These are phyloP conservation scores for Penicillium verhagenii DNA, from an alignment of 495 filamentous ascomycete species.

Conservation along the genomic window DNA sequence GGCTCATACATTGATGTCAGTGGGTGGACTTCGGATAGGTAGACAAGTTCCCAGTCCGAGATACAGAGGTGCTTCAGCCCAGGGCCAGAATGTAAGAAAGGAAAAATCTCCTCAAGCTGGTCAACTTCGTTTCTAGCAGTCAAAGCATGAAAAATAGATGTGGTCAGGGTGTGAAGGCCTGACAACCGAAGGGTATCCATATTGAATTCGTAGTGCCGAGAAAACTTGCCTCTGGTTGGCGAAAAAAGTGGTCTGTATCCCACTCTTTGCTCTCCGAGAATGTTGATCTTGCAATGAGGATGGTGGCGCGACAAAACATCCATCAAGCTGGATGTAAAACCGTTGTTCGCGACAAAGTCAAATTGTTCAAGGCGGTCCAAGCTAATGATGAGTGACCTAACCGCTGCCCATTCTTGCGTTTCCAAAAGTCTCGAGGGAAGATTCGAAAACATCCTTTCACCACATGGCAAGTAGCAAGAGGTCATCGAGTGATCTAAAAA, in stretches of 20 bases:
- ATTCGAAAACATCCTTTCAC: not conserved
- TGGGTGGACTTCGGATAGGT: not conserved
- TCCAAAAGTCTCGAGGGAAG: not conserved
- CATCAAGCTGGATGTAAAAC: not conserved
- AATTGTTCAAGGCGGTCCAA: not conserved
- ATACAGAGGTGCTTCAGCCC: not conserved
- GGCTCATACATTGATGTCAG: not conserved
- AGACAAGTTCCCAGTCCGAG: not conserved
- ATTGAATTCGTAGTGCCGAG: not conserved
- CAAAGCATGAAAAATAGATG: not conserved
- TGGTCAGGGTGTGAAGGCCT: not conserved
- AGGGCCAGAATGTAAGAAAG: not conserved
- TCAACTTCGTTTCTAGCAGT: not conserved
- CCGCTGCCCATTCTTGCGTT: not conserved
- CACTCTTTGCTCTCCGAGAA: not conserved
- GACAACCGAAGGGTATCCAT: not conserved
- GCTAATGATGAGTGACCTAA: not conserved
- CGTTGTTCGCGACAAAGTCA: not conserved
- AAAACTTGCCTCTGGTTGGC: not conserved
- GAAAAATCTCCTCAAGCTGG: not conserved
- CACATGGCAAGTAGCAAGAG: not conserved
- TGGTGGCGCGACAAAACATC: not conserved
- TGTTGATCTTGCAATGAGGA: not conserved
- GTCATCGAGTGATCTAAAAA: not conserved
- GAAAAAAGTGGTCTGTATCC: not conserved